Evolutionary conservation across 495 filamentous ascomycete species (phyloP), one percentile per base, ranked within the genome.

Genomic region (Cercophora scortea): DNA sequence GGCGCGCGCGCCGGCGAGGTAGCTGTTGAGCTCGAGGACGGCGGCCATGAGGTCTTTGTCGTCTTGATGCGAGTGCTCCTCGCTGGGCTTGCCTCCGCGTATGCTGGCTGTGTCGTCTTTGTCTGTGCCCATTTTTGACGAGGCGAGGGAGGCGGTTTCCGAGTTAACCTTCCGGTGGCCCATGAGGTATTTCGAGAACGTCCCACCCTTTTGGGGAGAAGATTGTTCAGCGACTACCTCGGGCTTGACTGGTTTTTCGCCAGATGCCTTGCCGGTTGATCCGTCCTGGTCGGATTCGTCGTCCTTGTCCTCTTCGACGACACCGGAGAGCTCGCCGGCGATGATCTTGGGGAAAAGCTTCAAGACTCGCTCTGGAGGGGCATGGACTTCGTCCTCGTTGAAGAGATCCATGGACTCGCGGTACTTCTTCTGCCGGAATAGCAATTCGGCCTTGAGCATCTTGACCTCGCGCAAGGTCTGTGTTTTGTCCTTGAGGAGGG

Each of bases 321-420:
- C 63, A 52, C 59, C 73, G 0, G 89, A 87, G 0, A 93, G 71
- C 13, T 90, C 83, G 0, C 94, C 93, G 4, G 91, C 88, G 52
- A 99, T 91, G 16, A 81, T 73, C 54, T 71, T 83, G 8, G 93
- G 93, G 59, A 89, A 99, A 8, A 97, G 68, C 47, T 79, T 81
- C 54, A 99, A 86, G 1, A 96, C 92, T 52, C 86, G 79, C 66
- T 94, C 88, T 2, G 93, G 92, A 8, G 94, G 87, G 0, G 93
- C 91, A 45, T 87, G 80, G 3, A 96, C 86, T 18, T 91, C 84
- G 11, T 76, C 77, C 56, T 76, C 74, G 8, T 87, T 88, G 68
- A 97, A 97, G 12, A 97, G 71, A 54, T 95, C 90, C 64, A 99
- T 72, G 6, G 90, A 85, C n/a, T 94, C 85, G 35, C 84, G 79